Percentiles rank a stretch among this genome's conserved stretches.
Conservation (phyloP, 768 basidiomycete genomes). For the Phanerochaete sordida region DNA sequence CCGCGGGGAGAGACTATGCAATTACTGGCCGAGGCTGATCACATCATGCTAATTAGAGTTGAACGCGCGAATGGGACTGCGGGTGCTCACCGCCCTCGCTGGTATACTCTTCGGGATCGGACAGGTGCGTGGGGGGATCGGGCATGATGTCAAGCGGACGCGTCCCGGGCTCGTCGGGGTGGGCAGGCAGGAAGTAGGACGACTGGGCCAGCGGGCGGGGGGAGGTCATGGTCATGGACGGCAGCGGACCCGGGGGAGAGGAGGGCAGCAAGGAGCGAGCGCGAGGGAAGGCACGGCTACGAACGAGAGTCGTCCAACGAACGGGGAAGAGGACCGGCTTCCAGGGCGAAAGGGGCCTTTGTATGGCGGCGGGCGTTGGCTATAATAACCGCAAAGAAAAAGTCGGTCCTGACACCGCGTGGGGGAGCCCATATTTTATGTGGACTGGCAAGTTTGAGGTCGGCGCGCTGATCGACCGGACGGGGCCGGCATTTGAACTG, state of each 20-base stretch:
- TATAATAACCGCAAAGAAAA: conserved; percentile 3
- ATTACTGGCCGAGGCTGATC: conserved; percentile 28
- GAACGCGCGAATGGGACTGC: neutral
- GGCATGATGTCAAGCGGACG: neutral
- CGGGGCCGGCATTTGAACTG: conserved; percentile 9
- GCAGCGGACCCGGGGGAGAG: neutral
- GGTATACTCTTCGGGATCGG: neutral
- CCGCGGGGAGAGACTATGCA: conserved; percentile 37
- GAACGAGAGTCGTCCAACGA: neutral
- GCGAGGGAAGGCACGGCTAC: neutral
- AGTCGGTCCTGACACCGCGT: conserved; percentile 6
- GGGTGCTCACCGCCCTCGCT: neutral
- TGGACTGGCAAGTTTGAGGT: conserved; percentile 9
- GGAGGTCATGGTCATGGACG: neutral
- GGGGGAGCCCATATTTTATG: conserved; percentile 11
- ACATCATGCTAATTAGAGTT: neutral
- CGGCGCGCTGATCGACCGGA: conserved; percentile 14
- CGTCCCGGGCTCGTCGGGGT: neutral
- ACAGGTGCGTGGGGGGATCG: neutral
- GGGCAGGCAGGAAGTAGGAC: neutral
- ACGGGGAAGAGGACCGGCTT: neutral
- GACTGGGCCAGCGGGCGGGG: neutral
- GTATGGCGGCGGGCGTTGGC: neutral
- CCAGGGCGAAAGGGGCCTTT: neutral
- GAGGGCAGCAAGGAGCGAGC: neutral